Percentiles rank a stretch among this genome's conserved stretches.
Conservation (phyloP, 2,329 filamentous ascomycete species). For the Pseudogymnoascus sp. region DNA sequence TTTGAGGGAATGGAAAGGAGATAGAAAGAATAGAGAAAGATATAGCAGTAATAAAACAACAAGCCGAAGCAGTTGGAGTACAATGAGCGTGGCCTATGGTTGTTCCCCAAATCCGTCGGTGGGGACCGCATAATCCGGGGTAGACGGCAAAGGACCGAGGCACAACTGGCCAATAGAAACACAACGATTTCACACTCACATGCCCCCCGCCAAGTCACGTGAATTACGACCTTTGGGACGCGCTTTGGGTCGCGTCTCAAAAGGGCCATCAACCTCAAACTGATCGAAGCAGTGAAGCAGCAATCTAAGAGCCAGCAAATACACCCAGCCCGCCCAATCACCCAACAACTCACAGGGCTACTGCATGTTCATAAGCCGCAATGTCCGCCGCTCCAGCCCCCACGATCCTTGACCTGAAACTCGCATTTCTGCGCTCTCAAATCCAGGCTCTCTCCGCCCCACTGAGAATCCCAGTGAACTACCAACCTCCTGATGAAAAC, state of each 20-base stretch:
- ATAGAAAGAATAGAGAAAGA: background rate
- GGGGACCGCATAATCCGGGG: constrained; percentile 3
- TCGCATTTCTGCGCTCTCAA: constrained; percentile 56
- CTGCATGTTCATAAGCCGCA: background rate
- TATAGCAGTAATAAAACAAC: background rate
- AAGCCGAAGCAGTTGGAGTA: background rate
- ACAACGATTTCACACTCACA: constrained; percentile 6
- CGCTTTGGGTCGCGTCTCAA: background rate
- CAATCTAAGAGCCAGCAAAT: background rate
- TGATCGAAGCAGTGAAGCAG: background rate
- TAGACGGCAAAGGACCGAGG: background rate
- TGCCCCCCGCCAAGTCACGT: background rate
- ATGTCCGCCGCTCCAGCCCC: constrained; percentile 33
- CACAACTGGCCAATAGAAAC: constrained; percentile 1
- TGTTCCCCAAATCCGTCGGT: background rate
- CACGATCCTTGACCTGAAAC: constrained; percentile 57
- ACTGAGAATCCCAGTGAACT: constrained; percentile 49
- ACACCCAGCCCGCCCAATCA: background rate
- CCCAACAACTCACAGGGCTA: background rate
- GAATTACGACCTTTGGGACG: background rate
- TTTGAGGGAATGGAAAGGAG: background rate
- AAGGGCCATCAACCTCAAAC: background rate
- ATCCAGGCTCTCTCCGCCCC: constrained; percentile 57
- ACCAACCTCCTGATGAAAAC: constrained; percentile 33
- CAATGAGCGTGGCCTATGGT: background rate